phyloP scores from a whole-genome alignment of 371 early-diverging fungal species.

The Lichtheimia corymbifera region DNA sequence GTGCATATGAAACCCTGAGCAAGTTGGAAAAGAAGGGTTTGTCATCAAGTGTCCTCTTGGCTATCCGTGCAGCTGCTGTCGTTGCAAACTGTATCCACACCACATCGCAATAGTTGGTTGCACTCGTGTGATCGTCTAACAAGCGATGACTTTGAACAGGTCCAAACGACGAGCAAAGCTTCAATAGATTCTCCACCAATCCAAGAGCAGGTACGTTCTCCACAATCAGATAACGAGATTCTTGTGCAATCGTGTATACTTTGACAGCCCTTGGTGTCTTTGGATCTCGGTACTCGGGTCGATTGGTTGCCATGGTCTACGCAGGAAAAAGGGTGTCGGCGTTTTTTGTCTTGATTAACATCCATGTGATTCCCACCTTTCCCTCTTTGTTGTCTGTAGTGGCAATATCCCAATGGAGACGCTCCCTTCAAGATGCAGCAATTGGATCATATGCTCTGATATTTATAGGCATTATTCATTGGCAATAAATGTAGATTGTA shows the following conservation, averaged over 20 bases:
- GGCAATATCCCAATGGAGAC: too few relatives aligned
- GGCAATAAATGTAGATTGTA: neutral
- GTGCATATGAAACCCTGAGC: constrained; percentile 48
- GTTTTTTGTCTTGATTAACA: neutral
- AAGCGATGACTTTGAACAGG: constrained; percentile 25
- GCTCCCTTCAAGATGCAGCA: too few relatives aligned
- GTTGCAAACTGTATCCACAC: constrained; percentile 32
- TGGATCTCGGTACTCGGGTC: constrained; percentile 37
- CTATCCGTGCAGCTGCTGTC: constrained; percentile 35
- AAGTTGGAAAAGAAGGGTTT: constrained; percentile 39
- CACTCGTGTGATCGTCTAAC: constrained; percentile 33
- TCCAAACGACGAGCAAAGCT: constrained; percentile 35
- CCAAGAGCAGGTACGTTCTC: constrained; percentile 50
- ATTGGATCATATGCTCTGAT: too few relatives aligned
- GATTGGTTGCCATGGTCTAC: constrained; percentile 20
- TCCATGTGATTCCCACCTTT: neutral
- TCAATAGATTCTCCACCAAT: constrained; percentile 31
- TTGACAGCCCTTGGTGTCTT: constrained; percentile 40
- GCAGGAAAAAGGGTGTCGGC: constrained; percentile 8
- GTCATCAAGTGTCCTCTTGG: constrained; percentile 50
- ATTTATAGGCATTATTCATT: too few relatives aligned
- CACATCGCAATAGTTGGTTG: constrained; percentile 37
- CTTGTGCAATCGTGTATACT: constrained; percentile 55
- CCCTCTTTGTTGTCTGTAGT: too few relatives aligned
- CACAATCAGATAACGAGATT: constrained; percentile 52